Evolutionary conservation across 768 basidiomycete species (phyloP).

Genomic region (Collybia sp.): DNA sequence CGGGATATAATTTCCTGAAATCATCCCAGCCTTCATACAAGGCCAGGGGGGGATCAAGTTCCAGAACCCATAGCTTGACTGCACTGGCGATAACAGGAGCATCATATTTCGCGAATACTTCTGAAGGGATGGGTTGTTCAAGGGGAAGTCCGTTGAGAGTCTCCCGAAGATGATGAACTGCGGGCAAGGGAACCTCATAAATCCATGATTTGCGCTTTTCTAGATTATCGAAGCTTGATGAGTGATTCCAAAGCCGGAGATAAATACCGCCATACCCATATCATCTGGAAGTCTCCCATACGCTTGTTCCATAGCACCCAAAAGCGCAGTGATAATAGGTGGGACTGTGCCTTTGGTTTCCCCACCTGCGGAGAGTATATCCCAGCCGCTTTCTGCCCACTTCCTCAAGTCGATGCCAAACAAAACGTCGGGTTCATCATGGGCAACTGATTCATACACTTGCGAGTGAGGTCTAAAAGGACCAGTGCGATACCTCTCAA

Average conservation of each 20-base stretch:
- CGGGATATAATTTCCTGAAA: conserved; percentile 80
- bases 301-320: conserved; percentile 57
- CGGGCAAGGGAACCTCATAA: conserved; percentile 85
- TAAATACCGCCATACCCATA: conserved; percentile 40
- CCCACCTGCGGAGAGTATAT: conserved; percentile 46
- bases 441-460: conserved; percentile 80
- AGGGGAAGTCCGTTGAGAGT: conserved; percentile 70
- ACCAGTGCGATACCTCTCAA: conserved; percentile 91
- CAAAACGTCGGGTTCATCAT: conserved; percentile 79
- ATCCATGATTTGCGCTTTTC: conserved; percentile 93
- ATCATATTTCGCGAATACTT: conserved; percentile 63
- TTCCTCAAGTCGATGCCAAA: conserved; percentile 90
- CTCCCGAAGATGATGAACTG: conserved; percentile 84
- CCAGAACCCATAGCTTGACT: conserved; percentile 88
- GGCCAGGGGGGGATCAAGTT: conserved; percentile 82
- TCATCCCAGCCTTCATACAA: conserved; percentile 93
- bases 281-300: conserved; percentile 62
- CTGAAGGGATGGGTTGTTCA: conserved; percentile 48
- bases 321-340: conserved; percentile 64
- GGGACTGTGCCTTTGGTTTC: conserved; percentile 64
- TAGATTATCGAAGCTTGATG: conserved; percentile 13
- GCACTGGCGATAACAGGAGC: conserved; percentile 81
- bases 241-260: not conserved
- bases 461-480: conserved; percentile 87
- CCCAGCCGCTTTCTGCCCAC: conserved; percentile 87